Evolutionary conservation across 257 asterid genomes (phyloP), one percentile per base, ranked within the genome.

Genomic region (Ophiorrhiza pumila): DNA sequence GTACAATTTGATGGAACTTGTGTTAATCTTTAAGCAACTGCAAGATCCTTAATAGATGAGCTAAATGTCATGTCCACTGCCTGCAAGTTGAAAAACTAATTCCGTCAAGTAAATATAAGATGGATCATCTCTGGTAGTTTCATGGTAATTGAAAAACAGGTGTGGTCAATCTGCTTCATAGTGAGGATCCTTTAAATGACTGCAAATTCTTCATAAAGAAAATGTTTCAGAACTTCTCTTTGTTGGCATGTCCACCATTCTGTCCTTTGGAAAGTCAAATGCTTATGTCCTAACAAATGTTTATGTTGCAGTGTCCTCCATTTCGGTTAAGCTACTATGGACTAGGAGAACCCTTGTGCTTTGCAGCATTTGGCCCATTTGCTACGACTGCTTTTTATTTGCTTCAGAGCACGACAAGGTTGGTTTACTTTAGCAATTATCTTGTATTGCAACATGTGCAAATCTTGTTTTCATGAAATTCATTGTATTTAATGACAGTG

Each of bases 331-430:
- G 98, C 82, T 93, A 91, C 79, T 39, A 80, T 76, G 98, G 98
- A 58, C 72, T 93, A 47, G 98, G 98, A 68, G 98, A 93, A 53
- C 97, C 98, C 27, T 83, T 93, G 53, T 91, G 97, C 87, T 93
- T 93, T 78, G 95, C 92, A 55, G 97, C 98, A 55, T 93, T 93
- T 52, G 97, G 98, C 50, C 98, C 98, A 25, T 88, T 91, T 63
- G 86, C 97, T 29, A 91, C 98, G 53, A 89, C 89, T 29, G 98
- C 97, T 55, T 93, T 91, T 78, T 93, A 88, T 84, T 83, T 87
- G 85, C 93, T 93, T 77, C 98, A 93, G 83, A 83, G 87, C 35
- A 87, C 80, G 50, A 76, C 85, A 39, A 86, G 95, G 97, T 92
- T 71, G 45, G n/a, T n/a, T 31, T 27, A 45, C 27, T 74, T 72